A percentile compares a stretch with the other conserved stretches of the same genome.
phyloP scores from a whole-genome alignment of 108 stramenopile species.

The Fragilaria radians region DNA sequence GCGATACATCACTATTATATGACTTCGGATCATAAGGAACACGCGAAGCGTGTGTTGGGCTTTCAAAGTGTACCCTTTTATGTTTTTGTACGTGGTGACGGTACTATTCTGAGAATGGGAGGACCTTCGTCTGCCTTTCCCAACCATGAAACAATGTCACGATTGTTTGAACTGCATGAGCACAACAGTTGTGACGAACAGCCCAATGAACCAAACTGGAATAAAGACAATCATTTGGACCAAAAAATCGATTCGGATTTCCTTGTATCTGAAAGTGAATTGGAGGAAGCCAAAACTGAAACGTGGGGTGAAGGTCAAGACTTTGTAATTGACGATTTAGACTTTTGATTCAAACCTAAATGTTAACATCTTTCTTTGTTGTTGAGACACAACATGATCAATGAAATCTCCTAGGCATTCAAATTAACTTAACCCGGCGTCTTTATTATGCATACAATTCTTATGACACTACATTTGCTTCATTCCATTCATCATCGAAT shows the following conservation, averaged over 20 bases:
- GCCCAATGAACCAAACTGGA: neutral
- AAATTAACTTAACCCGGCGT: too few species aligned
- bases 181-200: neutral
- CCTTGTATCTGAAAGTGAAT: neutral
- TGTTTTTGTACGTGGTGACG: conserved; percentile 68
- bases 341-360: neutral
- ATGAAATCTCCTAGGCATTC: too few species aligned
- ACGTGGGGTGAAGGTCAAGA: neutral
- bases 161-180: neutral
- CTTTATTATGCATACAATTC: too few species aligned
- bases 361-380: too few species aligned
- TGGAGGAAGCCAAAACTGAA: neutral
- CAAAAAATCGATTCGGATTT: neutral
- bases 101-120: conserved; percentile 70
- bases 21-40: conserved; percentile 65
- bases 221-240: neutral
- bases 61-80: conserved; percentile 81
- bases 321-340: neutral
- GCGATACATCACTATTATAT: conserved; percentile 73
- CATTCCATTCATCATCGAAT: too few species aligned
- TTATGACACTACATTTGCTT: too few species aligned
- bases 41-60: conserved; percentile 63
- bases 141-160: conserved; percentile 15
- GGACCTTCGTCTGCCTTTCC: conserved; percentile 59
- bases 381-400: too few species aligned